Base-by-base conservation (phyloP, 139 green algal genomes). In the Chlorella sp. region DNA sequence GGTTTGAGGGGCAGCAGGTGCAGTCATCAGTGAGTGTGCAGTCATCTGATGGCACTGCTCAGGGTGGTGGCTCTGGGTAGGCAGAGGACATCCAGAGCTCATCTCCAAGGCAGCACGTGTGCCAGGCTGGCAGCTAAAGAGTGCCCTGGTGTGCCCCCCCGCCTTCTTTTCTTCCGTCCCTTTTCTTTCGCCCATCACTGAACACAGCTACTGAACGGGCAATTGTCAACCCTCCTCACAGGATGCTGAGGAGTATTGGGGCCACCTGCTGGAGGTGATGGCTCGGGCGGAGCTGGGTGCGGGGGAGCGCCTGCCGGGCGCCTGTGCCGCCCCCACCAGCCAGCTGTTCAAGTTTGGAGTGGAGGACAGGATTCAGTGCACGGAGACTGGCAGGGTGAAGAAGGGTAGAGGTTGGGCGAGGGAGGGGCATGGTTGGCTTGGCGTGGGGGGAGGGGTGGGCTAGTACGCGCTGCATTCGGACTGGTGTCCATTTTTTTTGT, bases 51-150 rank as follows among this genome's bases (percentile, higher is more conserved):
- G 60, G 14, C 60, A 24, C 60, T 18, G 15, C 18, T 68, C 22
- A 53, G 76, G 48, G 48, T 57, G 48, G 48, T 57, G 48, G 48
- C 48, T 5, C 48, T 57, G 98, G 18, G 94, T 98, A n/a, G 98
- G 97, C 19, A 89, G 86, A 37, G 95, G 96, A n/a, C 98, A 99
- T 88, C 36, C 95, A 9, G 97, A 99, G 92, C 99, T 99, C 88
- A 93, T 91, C 48, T 96, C 94, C 12, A 90, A 81, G 94, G 12
- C 96, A 98, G 90, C 96, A 98, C 92, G 88, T 91, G 36, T 73
- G 48, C 12, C 11, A 22, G 37, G 66, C 15, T 18, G 66, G 66
- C 11, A 24, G 22, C 66, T 73, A 21, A 24, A 18, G 3, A 21
- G 22, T 73, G 66, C 66, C 66, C 28, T 73, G 9, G 22, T 24